Percentiles rank a stretch among this genome's conserved stretches.
Evolutionary conservation across 768 basidiomycete genomes (phyloP).

Genomic region (Dioszegia crocea): DNA sequence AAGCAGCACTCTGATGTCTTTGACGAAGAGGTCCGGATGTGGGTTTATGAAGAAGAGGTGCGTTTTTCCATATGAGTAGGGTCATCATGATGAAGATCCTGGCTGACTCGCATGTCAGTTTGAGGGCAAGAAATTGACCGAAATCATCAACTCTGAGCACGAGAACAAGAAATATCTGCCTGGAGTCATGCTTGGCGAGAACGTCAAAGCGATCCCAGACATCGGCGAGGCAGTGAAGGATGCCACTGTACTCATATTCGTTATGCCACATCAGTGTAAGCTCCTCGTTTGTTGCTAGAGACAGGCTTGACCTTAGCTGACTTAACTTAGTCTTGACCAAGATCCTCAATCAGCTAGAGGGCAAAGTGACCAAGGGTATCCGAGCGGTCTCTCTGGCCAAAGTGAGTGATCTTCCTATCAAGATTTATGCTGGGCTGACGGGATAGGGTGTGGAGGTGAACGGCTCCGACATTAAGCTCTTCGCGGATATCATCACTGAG

Average conservation of each 20-base stretch:
- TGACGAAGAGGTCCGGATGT: slow-evolving; percentile 52
- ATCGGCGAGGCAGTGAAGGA: slow-evolving; percentile 51
- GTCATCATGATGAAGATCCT: too few species aligned
- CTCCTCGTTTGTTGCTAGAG: slow-evolving; percentile 3
- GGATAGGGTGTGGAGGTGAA: slow-evolving; percentile 54
- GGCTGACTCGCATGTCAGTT: too few species aligned
- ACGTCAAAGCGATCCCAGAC: slow-evolving; percentile 53
- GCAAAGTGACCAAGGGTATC: slow-evolving; percentile 48
- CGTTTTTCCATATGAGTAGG: too few species aligned
- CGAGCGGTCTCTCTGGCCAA: slow-evolving; percentile 54
- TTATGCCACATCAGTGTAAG: slow-evolving; percentile 54
- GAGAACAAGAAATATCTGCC: slow-evolving; percentile 52
- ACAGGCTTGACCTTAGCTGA: neutral
- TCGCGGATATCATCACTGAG: slow-evolving; percentile 52
- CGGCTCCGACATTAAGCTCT: slow-evolving; percentile 51
- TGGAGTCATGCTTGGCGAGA: slow-evolving; percentile 49
- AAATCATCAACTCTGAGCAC: slow-evolving; percentile 54
- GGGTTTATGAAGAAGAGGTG: slow-evolving; percentile 54
- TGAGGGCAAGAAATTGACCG: slow-evolving; percentile 50
- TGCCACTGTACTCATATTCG: slow-evolving; percentile 54
- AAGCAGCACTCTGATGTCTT: slow-evolving; percentile 48
- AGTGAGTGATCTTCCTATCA: slow-evolving; percentile 25
- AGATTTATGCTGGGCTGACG: neutral
- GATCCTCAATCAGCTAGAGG: slow-evolving; percentile 50
- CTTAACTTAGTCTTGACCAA: slow-evolving; percentile 49